Base-by-base conservation (phyloP, 345 rosid species). In the Eucalyptus marginata region DNA sequence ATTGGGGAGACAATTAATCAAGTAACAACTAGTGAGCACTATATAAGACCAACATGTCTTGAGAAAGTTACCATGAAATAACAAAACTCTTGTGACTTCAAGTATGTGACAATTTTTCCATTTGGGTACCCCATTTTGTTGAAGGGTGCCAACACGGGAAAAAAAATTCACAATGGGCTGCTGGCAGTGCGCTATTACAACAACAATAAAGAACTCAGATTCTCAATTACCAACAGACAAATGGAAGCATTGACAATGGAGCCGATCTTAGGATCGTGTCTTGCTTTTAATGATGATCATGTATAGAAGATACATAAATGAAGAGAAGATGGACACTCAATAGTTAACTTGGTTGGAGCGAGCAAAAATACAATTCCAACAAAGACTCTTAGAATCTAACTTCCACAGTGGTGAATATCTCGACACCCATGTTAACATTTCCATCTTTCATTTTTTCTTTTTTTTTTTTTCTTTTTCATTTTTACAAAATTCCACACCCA, bases 181-280 rank as follows among this genome's bases (percentile, higher is more conserved):
- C 58, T 52, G 0, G 58, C 58, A 52, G 25, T 0, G 29, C 29
- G 1, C 62, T 56, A 24, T 56, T 25, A 0, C 62, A 25, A 56
- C 62, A 1, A 56, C 29, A 56, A 56, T 24, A 56, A 56, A 56
- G 62, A 56, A 56, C 62, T 56, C 12, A 0, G 13, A 56, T 56
- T 56, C 62, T 56, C 62, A 56, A 56, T 56, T 0, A 24, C 62
- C 62, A 56, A 56, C 29, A 24, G 13, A 56, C 0, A 56, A 56
- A 24, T 0, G 27, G 62, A 24, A 56, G 62, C 62, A 22, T 56
- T 8, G 29, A 24, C 62, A 56, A 56, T 22, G 62, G 62, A 56
- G 62, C 0, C 0, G 0, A 56, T 24, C 6, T 56, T 56, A 56
- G 27, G 27, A 24, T 56, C 62, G 0, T 56, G 59, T 2, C 56